These are phyloP conservation scores for Gaertneriomyces sp. DNA, from an alignment of 192 early-diverging fungal genomes.

Conservation along the genomic window DNA sequence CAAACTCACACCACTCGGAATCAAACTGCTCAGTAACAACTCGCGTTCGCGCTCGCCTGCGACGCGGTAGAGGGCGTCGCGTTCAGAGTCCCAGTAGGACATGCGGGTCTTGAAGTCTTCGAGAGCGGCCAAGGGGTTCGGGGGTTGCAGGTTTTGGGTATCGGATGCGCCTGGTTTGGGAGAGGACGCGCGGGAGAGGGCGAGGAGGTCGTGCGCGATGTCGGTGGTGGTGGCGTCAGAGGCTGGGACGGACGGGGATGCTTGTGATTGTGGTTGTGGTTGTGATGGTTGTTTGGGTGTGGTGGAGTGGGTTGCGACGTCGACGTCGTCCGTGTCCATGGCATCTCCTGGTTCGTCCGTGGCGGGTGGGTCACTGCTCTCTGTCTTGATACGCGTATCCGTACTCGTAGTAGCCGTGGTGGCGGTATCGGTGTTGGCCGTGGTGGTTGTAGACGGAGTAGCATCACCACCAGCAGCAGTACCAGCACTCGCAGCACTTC, in stretches of 20 bases:
- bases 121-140: neutral
- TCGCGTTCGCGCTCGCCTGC: slow-evolving; percentile 25
- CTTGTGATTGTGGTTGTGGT: neutral
- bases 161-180: neutral
- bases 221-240: slow-evolving; percentile 9
- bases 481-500: neutral
- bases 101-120: slow-evolving; percentile 32
- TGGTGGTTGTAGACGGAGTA: no score
- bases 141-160: neutral
- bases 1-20: slow-evolving; percentile 1
- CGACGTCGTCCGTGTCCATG: neutral
- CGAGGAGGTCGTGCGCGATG: slow-evolving; percentile 28
- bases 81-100: slow-evolving; percentile 32
- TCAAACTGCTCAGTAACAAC: slow-evolving; percentile 13
- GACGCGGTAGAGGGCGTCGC: slow-evolving; percentile 26
- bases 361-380: neutral
- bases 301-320: no score
- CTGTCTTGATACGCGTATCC: no score
- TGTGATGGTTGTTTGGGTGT: neutral
- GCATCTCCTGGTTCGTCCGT: neutral
- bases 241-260: neutral
- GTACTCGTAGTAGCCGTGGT: no score
- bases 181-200: slow-evolving; percentile 25
- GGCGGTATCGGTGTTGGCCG: neutral
- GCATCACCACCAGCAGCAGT: neutral